Conservation (phyloP, 2,329 filamentous ascomycete species). For the Scedosporium apiospermum region DNA sequence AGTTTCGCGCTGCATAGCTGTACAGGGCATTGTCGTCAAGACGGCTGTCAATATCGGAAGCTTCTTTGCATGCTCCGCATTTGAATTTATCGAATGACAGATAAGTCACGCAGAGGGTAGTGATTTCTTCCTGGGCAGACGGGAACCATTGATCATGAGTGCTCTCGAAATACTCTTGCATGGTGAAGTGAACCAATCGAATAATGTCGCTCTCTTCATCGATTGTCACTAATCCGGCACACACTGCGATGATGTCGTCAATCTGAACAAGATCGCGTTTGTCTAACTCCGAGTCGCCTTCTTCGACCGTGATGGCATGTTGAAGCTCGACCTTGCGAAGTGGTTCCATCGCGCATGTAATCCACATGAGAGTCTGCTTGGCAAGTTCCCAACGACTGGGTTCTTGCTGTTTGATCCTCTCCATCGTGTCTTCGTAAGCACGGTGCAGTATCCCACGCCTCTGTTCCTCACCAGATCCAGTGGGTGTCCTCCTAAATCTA, state of each 20-base stretch:
- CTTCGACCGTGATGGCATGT: slow-evolving; percentile 30
- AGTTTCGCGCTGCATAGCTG: slow-evolving; percentile 19
- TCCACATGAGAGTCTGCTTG: slow-evolving; percentile 28
- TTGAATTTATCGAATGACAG: slow-evolving; percentile 22
- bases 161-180: slow-evolving; percentile 33
- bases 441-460: background rate
- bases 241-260: slow-evolving; percentile 25
- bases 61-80: slow-evolving; percentile 11
- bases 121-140: slow-evolving; percentile 17
- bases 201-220: slow-evolving; percentile 27
- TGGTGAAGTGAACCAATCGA: slow-evolving; percentile 34
- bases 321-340: slow-evolving; percentile 26
- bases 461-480: slow-evolving; percentile 21
- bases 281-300: slow-evolving; percentile 17
- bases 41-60: slow-evolving; percentile 13
- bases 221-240: slow-evolving; percentile 30
- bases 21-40: slow-evolving; percentile 16
- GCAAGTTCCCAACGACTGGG: slow-evolving; percentile 23
- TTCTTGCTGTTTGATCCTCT: slow-evolving; percentile 28
- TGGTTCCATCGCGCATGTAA: slow-evolving; percentile 24
- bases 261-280: slow-evolving; percentile 22
- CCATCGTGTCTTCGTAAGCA: slow-evolving; percentile 31
- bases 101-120: slow-evolving; percentile 23
- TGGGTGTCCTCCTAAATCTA: slow-evolving; percentile 20
- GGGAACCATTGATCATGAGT: slow-evolving; percentile 20